Conservation (phyloP, 1,284 basidiomycete species). For the Sporisorium scitamineum region DNA sequence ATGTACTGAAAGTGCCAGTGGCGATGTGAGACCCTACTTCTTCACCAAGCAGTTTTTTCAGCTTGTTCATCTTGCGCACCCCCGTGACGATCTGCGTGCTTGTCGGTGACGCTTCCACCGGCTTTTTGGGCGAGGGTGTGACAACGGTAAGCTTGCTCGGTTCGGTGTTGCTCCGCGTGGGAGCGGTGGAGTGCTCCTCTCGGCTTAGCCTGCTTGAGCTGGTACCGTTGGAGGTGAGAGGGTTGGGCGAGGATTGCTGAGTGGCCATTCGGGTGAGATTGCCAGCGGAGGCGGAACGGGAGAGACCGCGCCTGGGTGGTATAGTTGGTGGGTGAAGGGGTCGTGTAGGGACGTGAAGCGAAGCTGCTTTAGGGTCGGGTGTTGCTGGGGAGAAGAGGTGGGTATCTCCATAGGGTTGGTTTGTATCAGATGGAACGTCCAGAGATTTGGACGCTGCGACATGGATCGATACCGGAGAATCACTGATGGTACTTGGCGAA, state of each 20-base stretch:
- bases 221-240: not conserved
- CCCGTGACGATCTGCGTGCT: slow-evolving; percentile 36
- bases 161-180: not conserved
- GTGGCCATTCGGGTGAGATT: slow-evolving; percentile 3
- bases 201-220: too few relatives aligned
- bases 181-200: not conserved
- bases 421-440: too few relatives aligned
- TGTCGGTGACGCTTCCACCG: slow-evolving; percentile 13
- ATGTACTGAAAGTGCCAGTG: too few relatives aligned
- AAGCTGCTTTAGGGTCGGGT: not conserved
- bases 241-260: not conserved
- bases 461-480: not conserved
- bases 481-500: not conserved
- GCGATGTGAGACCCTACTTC: slow-evolving; percentile 19
- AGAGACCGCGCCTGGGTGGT: slow-evolving; percentile 3
- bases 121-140: not conserved
- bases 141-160: not conserved
- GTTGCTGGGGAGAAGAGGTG: not conserved
- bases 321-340: not conserved
- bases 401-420: too few relatives aligned
- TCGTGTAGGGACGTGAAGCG: not conserved
- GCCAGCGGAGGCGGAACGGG: slow-evolving; percentile 20
- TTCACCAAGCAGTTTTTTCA: slow-evolving; percentile 35
- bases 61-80: slow-evolving; percentile 33
- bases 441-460: not conserved